Base-by-base conservation (phyloP, 2,329 filamentous ascomycete genomes). In the Didymella sp. region DNA sequence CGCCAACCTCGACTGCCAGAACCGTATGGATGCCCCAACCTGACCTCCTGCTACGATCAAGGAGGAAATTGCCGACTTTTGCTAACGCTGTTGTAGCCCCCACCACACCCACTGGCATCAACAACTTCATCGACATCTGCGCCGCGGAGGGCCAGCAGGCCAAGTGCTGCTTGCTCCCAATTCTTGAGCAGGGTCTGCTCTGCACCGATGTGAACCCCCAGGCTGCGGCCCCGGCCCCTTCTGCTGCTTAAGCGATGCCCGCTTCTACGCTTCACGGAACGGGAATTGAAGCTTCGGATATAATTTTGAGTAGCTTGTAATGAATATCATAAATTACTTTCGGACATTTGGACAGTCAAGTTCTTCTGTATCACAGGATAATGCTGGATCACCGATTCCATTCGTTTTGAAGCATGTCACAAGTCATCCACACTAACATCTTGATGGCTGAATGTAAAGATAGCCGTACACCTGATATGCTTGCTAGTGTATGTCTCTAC, bases 101-200 rank as follows among this genome's bases (percentile, higher is more conserved):
- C 8, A 58, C 55, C 44, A 69, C 63, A 4, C 81, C 82, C 13
- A 65, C 67, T 33, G 67, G 70, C 59, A 75, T 77, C 48, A 71
- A 75, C 21, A 68, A 77, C 56, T 84, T 86, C 73, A 72, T 76
- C 58, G 71, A 74, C 21, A 73, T 80, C 61, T 85, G 83, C 66
- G 50, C 82, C 2, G 76, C 64, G 5, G 76, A 78, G 5, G 83
- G 83, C 48, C 83, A 85, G 74, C 80, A 80, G 58, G 83, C 83
- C 54, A 82, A 82, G 64, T 87, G 85, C 80, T 87, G 85, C 62
- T 71, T 81, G 12, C 62, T 87, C 17, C 84, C 84, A 7, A 78
- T 86, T 63, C 69, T 77, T 47, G 76, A 68, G 45, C 76, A 77
- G 69, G 76, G 70, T 6, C 68, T 78, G 48, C 58, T 78, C 66